phyloP scores from a whole-genome alignment of 2,329 filamentous ascomycete species.

The Exophiala bonariae region DNA sequence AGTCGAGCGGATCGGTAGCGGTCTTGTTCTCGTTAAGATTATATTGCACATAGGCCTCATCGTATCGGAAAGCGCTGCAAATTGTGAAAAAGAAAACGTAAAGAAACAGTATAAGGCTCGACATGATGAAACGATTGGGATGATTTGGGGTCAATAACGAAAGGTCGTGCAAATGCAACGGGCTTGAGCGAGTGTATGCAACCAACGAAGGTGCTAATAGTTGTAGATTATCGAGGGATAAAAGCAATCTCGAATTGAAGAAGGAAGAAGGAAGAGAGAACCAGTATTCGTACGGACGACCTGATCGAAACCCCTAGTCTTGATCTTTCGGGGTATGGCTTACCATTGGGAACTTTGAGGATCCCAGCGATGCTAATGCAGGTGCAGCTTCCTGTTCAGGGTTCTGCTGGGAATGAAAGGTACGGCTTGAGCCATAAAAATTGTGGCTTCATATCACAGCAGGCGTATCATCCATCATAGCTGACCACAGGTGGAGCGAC shows the following conservation, averaged over 20 bases:
- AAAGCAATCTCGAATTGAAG: neutral
- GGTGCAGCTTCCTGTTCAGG: neutral
- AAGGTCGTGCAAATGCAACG: no score
- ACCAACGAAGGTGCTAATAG: slow-evolving; percentile 8
- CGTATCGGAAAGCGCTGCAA: slow-evolving; percentile 44
- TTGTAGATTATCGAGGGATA: slow-evolving; percentile 1
- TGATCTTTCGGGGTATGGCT: no score
- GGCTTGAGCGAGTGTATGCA: slow-evolving; percentile 16
- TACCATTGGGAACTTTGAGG: no score
- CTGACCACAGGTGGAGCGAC: slow-evolving; percentile 10
- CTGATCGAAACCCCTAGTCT: no score
- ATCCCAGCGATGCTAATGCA: no score
- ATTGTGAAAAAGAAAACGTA: slow-evolving; percentile 13
- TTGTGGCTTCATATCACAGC: neutral
- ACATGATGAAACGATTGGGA: neutral
- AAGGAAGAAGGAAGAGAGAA: slow-evolving; percentile 1
- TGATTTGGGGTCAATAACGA: no score
- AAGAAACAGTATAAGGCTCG: slow-evolving; percentile 7
- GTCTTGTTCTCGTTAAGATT: slow-evolving; percentile 63
- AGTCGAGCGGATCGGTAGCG: slow-evolving; percentile 58
- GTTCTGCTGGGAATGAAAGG: neutral
- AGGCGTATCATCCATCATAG: slow-evolving; percentile 8
- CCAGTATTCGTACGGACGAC: neutral
- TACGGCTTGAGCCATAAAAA: neutral
- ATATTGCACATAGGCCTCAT: slow-evolving; percentile 52